phyloP scores from a whole-genome alignment of 495 filamentous ascomycete genomes.

The Aspergillus sparsus region DNA sequence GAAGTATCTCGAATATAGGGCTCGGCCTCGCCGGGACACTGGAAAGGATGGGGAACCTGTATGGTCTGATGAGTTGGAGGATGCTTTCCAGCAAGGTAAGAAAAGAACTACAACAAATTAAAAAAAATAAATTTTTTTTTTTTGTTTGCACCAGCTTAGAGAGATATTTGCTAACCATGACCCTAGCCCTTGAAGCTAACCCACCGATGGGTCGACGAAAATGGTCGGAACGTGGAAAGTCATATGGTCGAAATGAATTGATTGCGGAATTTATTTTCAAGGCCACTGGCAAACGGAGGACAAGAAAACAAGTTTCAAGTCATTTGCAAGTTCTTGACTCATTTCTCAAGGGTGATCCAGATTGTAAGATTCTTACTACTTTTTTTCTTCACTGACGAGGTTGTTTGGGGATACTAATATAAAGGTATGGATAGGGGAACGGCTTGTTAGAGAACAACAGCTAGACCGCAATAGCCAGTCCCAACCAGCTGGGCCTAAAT shows the following conservation, averaged over 20 bases:
- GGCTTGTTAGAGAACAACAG: constrained; percentile 46
- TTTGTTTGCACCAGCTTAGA: background rate
- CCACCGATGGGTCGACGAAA: constrained; percentile 83
- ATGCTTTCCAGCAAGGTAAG: constrained; percentile 88
- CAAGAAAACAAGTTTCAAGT: constrained; percentile 89
- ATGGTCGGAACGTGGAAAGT: constrained; percentile 67
- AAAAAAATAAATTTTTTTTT: no score
- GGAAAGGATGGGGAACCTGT: constrained; percentile 57
- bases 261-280: constrained; percentile 80
- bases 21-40: constrained; percentile 61
- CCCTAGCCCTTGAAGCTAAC: constrained; percentile 73
- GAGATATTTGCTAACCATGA: constrained; percentile 1
- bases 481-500: constrained; percentile 38
- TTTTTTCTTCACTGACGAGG: background rate
- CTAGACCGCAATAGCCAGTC: constrained; percentile 40
- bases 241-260: constrained; percentile 86
- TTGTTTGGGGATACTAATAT: no score
- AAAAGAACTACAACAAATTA: no score
- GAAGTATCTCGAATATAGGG: constrained; percentile 64
- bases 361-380: constrained; percentile 35
- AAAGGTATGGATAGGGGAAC: constrained; percentile 34
- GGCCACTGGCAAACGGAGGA: constrained; percentile 63
- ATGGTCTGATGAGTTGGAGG: constrained; percentile 84
- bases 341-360: constrained; percentile 65
- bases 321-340: constrained; percentile 96